A percentile compares a stretch with the other conserved stretches of the same genome.
phyloP scores from a whole-genome alignment of 192 early-diverging fungal genomes.

The Gryganskiella cystojenkinii region DNA sequence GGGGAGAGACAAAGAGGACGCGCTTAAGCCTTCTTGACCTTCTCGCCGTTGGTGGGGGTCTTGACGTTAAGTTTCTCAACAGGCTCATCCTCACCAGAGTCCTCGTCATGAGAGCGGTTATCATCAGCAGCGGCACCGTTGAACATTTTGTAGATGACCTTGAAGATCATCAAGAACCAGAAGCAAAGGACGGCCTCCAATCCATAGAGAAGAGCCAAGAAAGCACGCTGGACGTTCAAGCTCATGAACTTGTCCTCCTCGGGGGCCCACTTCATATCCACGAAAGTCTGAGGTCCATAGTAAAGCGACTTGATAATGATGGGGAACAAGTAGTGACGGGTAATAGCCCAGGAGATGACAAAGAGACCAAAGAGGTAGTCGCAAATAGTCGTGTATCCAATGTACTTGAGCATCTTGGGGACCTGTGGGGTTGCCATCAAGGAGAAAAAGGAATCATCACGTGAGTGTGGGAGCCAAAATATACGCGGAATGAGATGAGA shows the following conservation, averaged over 20 bases:
- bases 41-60: background rate
- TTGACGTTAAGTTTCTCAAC: constrained; percentile 21
- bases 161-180: constrained; percentile 81
- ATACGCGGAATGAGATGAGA: no score
- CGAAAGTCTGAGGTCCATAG: constrained; percentile 55
- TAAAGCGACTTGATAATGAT: constrained; percentile 74
- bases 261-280: constrained; percentile 67
- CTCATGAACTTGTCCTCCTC: constrained; percentile 66
- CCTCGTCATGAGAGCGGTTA: constrained; percentile 69
- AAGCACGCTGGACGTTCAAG: constrained; percentile 57
- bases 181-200: constrained; percentile 79
- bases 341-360: constrained; percentile 78
- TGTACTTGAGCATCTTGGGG: constrained; percentile 86
- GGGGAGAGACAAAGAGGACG: no score
- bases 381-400: constrained; percentile 66
- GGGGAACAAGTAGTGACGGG: constrained; percentile 77
- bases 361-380: constrained; percentile 81
- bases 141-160: constrained; percentile 66
- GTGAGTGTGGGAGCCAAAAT: no score
- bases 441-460: background rate
- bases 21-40: constrained; percentile 1
- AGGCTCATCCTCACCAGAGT: constrained; percentile 29
- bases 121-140: constrained; percentile 78
- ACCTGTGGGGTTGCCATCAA: constrained; percentile 35
- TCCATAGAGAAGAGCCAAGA: constrained; percentile 68